A percentile compares a stretch with the other conserved stretches of the same genome.
These are phyloP conservation scores for Colletotrichum sp. DNA, from an alignment of 2,329 filamentous ascomycete genomes.

Conservation along the genomic window DNA sequence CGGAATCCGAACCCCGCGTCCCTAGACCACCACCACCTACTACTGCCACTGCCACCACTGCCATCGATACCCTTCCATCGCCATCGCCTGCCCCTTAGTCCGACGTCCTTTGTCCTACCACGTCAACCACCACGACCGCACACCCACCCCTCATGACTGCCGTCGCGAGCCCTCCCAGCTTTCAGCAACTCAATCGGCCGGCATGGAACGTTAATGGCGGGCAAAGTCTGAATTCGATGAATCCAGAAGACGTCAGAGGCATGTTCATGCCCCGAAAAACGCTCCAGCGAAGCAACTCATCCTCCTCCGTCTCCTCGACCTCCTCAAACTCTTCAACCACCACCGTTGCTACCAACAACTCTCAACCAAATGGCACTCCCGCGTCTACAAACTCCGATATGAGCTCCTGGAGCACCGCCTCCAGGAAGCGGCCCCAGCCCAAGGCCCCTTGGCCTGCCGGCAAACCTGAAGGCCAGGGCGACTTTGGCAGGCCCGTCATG, in stretches of 20 bases:
- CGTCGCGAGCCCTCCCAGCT: slow-evolving; percentile 69
- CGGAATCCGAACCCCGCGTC: not conserved
- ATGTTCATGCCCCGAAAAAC: slow-evolving; percentile 92
- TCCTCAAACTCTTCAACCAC: slow-evolving; percentile 65
- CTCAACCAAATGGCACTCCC: slow-evolving; percentile 66
- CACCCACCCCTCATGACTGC: slow-evolving; percentile 66
- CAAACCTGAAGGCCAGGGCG: slow-evolving; percentile 52
- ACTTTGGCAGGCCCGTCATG: slow-evolving; percentile 52
- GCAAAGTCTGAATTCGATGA: slow-evolving; percentile 68
- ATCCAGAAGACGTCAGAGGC: slow-evolving; percentile 81
- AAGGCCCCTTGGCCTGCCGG: slow-evolving; percentile 56
- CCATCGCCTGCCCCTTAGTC: slow-evolving; percentile 22
- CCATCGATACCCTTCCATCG: slow-evolving; percentile 26
- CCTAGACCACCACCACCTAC: not conserved
- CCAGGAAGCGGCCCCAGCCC: slow-evolving; percentile 57
- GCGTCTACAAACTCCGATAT: slow-evolving; percentile 51
- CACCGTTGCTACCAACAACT: slow-evolving; percentile 66
- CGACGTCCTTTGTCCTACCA: not conserved
- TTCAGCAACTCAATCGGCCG: slow-evolving; percentile 67
- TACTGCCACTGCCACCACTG: not conserved
- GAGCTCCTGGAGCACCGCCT: slow-evolving; percentile 53
- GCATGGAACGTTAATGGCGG: slow-evolving; percentile 68
- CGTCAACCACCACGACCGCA: slow-evolving; percentile 22
- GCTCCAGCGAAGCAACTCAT: slow-evolving; percentile 87
- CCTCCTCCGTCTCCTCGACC: slow-evolving; percentile 79